These are phyloP conservation scores for Bolboschoenus planiculmis DNA, from an alignment of 176 grass and related monocot genomes.

Conservation along the genomic window DNA sequence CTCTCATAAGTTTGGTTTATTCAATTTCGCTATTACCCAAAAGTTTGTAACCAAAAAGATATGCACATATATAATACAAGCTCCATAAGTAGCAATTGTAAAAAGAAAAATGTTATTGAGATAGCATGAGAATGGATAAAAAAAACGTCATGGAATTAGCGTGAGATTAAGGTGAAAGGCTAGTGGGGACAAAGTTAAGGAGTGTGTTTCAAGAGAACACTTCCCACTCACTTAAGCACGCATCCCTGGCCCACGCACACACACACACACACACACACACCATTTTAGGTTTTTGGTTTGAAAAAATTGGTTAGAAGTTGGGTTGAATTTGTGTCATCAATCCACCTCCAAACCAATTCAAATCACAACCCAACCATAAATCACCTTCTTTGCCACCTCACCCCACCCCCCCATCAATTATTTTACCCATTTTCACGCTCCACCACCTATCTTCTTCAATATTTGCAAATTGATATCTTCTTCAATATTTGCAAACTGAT, in stretches of 20 bases:
- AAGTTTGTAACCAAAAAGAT: background rate
- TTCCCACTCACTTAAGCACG: conserved; percentile 2
- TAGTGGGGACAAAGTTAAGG: background rate
- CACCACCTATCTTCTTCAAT: background rate
- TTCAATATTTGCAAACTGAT: background rate
- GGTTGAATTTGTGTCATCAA: conserved; percentile 35
- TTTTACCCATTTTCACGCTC: background rate
- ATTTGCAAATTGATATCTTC: background rate
- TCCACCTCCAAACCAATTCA: conserved; percentile 9
- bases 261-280: too few species aligned
- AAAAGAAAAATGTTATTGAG: background rate
- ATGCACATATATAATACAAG: background rate
- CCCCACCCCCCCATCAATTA: background rate
- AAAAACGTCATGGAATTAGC: conserved; percentile 25
- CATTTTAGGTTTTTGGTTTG: conserved; percentile 25
- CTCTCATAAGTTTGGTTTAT: background rate
- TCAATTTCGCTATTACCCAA: background rate
- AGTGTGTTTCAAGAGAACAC: conserved; percentile 22
- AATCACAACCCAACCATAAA: conserved; percentile 15
- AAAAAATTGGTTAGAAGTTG: background rate
- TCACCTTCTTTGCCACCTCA: background rate
- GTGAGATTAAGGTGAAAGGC: conserved; percentile 18
- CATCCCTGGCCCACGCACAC: conserved; percentile 10
- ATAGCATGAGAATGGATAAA: conserved; percentile 16
- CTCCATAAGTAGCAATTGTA: background rate